These are phyloP conservation scores for Phytophthora pistaciae DNA, from an alignment of 352 stramenopile species.

Conservation along the genomic window DNA sequence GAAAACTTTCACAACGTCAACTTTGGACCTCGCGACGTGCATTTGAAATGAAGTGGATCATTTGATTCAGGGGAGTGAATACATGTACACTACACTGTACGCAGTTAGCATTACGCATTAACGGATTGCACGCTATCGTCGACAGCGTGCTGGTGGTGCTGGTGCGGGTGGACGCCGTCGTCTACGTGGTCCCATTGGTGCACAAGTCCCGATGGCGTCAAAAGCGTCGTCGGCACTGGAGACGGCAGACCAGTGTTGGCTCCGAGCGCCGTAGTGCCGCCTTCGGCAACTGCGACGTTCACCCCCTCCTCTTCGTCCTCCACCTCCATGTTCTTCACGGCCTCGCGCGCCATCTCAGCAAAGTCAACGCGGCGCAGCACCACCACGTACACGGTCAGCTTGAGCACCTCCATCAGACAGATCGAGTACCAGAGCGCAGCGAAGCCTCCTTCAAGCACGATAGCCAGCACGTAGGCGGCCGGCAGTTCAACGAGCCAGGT, in stretches of 20 bases:
- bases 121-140: neutral
- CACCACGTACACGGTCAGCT: constrained; percentile 31
- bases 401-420: constrained; percentile 41
- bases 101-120: neutral
- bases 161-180: constrained; percentile 23
- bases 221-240: constrained; percentile 31
- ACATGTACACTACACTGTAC: too few species aligned
- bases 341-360: constrained; percentile 26
- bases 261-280: constrained; percentile 29
- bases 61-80: too few species aligned
- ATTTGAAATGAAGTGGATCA: neutral
- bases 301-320: constrained; percentile 34
- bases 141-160: neutral
- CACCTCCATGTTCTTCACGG: constrained; percentile 42
- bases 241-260: constrained; percentile 36
- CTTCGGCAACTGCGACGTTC: constrained; percentile 28
- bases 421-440: constrained; percentile 41
- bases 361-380: constrained; percentile 37
- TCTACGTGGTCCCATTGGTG: constrained; percentile 36
- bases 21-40: constrained; percentile 6
- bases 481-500: constrained; percentile 38
- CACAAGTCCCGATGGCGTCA: constrained; percentile 31
- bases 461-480: constrained; percentile 30
- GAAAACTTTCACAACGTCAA: too few species aligned
- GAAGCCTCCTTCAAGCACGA: constrained; percentile 32